Evolutionary conservation across 2,329 filamentous ascomycete species (phyloP), one percentile per base, ranked within the genome.

Genomic region (Aspergillus luchuensis): DNA sequence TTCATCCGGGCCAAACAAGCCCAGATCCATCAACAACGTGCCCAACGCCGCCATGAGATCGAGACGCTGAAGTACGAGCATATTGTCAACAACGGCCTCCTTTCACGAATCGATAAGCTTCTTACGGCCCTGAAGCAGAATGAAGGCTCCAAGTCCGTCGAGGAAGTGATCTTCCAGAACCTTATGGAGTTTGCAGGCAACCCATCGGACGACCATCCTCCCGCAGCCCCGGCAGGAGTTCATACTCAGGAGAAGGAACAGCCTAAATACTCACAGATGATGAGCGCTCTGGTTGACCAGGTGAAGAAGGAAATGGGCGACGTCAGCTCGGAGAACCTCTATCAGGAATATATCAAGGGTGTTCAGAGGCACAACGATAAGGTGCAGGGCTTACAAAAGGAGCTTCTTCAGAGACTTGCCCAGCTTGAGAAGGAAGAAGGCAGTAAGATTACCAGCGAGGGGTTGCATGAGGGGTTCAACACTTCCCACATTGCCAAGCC

Each of bases 1-100:
- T 99, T 99, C 79, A 99, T 99, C 76, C 91, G 94, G 67, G 96
- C 95, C 66, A 99, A 99, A 80, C 95, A 98, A 81, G 90, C 89
- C 70, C 93, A 99, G 80, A 99, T 99, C 71, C 95, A 99, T 77
- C 88, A 93, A 73, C 90, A 97, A 75, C 89, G 95, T 58, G 84
- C 88, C 67, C 90, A 96, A 71, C 89, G 95, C 59, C 91, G 90
- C 74, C 88, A 91, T 70, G 89, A 96, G 72, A 98, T 99, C 75
- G 89, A 91, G 70, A 95, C 92, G 6, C 84, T 95, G 68, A 94
- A 94, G 79, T 98, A 97, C 78, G 95, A 82, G 79, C 89, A 91
- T 63, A 86, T 91, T 71, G 89, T 99, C 81, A 98, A 99, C 78
- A 91, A 97, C 81, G 91, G 91, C 54, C 85, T 99, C 28, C 85